Evolutionary conservation across 1,139 yeast species (phyloP), one percentile per base, ranked within the genome.

Genomic region (Yamadazyma blattariae): DNA sequence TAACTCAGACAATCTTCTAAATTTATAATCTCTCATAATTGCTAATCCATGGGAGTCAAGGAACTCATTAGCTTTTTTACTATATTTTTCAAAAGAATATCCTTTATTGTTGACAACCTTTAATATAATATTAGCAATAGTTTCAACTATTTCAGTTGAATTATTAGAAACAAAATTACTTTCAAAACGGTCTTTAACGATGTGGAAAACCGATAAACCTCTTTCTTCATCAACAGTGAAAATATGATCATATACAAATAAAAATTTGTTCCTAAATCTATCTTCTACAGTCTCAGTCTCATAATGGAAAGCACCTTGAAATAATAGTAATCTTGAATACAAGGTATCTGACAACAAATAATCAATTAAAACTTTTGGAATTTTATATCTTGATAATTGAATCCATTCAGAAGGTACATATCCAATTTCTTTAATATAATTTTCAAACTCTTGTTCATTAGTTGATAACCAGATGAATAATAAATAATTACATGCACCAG

Each of bases 381-480:
- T 64, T 29, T 56, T 60, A 17, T 56, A 56, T 10, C 63, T 63
- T 1, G 60, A 61, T 18, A 72, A 41, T 2, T 48, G 42, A 14
- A 52, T 36, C 36, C 56, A 50, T 9, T 57, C 51, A 4, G 45
- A 32, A 12, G 51, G 50, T 0, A 53, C 54, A 28, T 76, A 56
- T 1, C 73, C 79, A 28, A 77, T 67, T 9, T 72, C 72, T 35
- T 64, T 59, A 38, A 82, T 46, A 26, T 66, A 59, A 23, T 63
- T 64, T 7, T 56, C 55, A 41, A 83, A 69, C 13, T 77, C 78
- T 2, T 59, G 52, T 23, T 73, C 74, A 11, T 74, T 68, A 14
- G 73, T 56, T 29, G 76, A 61, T 20, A 83, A 61, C 53, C 67
- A 84, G 11, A 82, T 54, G 47, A 83, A 70, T 32, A 78, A 68